Base-by-base conservation (phyloP, 192 early-diverging fungal genomes). In the Globomyces pollinis-pini region DNA sequence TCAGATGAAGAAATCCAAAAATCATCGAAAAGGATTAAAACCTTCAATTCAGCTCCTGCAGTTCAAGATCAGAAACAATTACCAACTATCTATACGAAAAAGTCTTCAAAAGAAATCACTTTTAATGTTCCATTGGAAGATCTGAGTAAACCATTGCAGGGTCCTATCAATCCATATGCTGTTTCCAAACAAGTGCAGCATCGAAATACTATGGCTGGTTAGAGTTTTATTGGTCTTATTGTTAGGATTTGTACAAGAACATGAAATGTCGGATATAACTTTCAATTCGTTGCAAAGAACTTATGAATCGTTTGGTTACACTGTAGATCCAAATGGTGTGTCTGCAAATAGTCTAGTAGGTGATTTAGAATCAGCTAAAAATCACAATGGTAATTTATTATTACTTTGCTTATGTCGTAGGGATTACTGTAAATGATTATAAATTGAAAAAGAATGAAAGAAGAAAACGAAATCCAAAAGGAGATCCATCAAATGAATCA, bases 211-310 rank as follows among this genome's bases (percentile, higher is more conserved):
- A 62, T 65, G 32, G 12, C 75, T 57, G 91, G n/a, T n/a, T n/a
- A n/a, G n/a, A n/a, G n/a, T n/a, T n/a, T n/a, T n/a, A n/a, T n/a
- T n/a, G n/a, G n/a, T n/a, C n/a, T n/a, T n/a, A n/a, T n/a, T n/a
- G n/a, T n/a, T n/a, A n/a, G n/a, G 91, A n/a, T 87, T 84, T 62
- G 82, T 91, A 8, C 87, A 94, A 62, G 73, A 84, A 52, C 79
- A 87, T 57, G 74, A 73, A 23, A 83, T 88, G 61, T 78, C 77
- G 5, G 86, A 90, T 50, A 50, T 62, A 50, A 73, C 81, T 59
- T 98, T 98, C 50, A 75, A 86, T 24, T 79, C 82, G 32, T 86
- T 96, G 72, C 83, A 92, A 60, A 84, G 92, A 41, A 88, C 89
- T 6, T 95, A 87, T 61, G 67, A 84, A 32, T 84, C 86, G 5